A percentile compares a stretch with the other conserved stretches of the same genome.
phyloP scores from a whole-genome alignment of 106 monocot genomes.

The Allium sativum region DNA sequence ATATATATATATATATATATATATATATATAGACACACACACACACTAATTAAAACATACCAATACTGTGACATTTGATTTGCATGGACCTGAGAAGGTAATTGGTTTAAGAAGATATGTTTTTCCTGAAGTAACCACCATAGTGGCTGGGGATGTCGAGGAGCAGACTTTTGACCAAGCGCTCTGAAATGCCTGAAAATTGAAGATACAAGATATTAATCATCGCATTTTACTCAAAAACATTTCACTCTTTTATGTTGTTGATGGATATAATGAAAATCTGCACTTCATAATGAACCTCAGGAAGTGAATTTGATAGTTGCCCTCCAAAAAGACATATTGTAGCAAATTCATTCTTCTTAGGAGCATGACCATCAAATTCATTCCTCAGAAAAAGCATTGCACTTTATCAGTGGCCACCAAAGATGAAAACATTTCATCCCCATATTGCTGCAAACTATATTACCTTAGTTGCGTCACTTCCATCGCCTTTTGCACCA shows the following conservation, averaged over 20 bases:
- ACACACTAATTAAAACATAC: slow-evolving; percentile 25
- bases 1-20: no score
- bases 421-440: not conserved
- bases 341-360: no score
- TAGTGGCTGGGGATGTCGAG: slow-evolving; percentile 2
- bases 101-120: slow-evolving; percentile 44
- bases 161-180: slow-evolving; percentile 40
- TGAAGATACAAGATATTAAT: not conserved
- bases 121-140: slow-evolving; percentile 16
- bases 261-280: not conserved
- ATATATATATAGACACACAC: no score
- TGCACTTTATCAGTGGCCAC: no score
- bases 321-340: no score
- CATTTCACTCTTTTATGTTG: not conserved
- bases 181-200: slow-evolving; percentile 29
- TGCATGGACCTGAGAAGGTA: slow-evolving; percentile 62
- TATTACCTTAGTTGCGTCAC: slow-evolving; percentile 9
- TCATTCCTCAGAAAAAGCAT: no score
- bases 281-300: no score
- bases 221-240: not conserved
- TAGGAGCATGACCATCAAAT: no score
- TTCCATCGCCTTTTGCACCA: slow-evolving; percentile 8
- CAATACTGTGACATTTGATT: slow-evolving; percentile 31
- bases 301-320: no score
- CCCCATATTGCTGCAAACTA: not conserved